Percentiles rank a stretch among this genome's conserved stretches.
phyloP scores from a whole-genome alignment of 257 asterid species.

The Scutellaria baicalensis region DNA sequence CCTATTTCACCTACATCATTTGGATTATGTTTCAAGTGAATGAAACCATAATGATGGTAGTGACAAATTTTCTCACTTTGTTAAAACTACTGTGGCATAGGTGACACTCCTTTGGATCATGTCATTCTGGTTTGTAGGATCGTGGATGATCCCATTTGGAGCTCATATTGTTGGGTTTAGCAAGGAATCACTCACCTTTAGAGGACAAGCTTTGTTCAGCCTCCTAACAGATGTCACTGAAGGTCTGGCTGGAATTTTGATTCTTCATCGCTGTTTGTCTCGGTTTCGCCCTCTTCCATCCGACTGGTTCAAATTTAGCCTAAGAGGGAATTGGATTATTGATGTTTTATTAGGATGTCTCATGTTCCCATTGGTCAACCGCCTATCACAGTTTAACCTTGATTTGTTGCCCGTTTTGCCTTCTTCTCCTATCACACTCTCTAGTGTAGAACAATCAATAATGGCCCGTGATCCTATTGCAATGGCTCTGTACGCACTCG shows the following conservation, averaged over 20 bases:
- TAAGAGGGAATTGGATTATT: slow-evolving; percentile 65
- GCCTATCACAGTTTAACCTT: slow-evolving; percentile 77
- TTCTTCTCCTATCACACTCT: slow-evolving; percentile 70
- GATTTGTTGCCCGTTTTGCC: slow-evolving; percentile 70
- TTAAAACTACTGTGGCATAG: slow-evolving; percentile 26
- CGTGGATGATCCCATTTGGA: slow-evolving; percentile 95
- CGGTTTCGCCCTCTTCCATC: slow-evolving; percentile 73
- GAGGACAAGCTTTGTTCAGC: slow-evolving; percentile 97
- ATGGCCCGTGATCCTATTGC: slow-evolving; percentile 90
- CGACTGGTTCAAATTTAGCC: slow-evolving; percentile 87
- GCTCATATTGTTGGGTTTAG: slow-evolving; percentile 82
- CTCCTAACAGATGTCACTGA: slow-evolving; percentile 86
- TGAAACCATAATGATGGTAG: not conserved
- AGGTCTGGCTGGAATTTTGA: slow-evolving; percentile 88
- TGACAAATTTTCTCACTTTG: not conserved
- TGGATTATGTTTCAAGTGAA: not conserved
- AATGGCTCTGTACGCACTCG: slow-evolving; percentile 75
- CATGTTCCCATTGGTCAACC: slow-evolving; percentile 88
- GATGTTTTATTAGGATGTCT: slow-evolving; percentile 78
- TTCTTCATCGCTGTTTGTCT: slow-evolving; percentile 68
- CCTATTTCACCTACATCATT: not conserved
- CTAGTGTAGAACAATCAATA: slow-evolving; percentile 86
- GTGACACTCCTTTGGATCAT: slow-evolving; percentile 88
- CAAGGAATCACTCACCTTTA: slow-evolving; percentile 64
- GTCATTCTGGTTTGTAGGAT: slow-evolving; percentile 97